A percentile compares a stretch with the other conserved stretches of the same genome.
These are phyloP conservation scores for Candida khao-thaluensis DNA, from an alignment of 805 yeast genomes.

Conservation along the genomic window DNA sequence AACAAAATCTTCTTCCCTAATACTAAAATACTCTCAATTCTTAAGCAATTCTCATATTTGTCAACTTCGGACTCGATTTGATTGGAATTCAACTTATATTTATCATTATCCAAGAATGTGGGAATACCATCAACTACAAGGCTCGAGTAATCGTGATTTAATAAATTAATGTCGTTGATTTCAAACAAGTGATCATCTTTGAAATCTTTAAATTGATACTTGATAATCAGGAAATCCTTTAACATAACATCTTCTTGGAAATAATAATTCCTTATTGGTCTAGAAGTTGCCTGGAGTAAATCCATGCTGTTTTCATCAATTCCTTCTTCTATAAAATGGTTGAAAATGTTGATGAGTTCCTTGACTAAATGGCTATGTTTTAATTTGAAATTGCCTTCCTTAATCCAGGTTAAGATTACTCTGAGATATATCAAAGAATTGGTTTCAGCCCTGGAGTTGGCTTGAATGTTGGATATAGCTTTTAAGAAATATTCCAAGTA, in stretches of 20 bases:
- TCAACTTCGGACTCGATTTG: slow-evolving; percentile 10
- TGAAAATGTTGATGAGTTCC: slow-evolving; percentile 17
- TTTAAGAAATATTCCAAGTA: slow-evolving; percentile 11
- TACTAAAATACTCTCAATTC: slow-evolving; percentile 27
- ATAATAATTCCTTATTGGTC: slow-evolving; percentile 52
- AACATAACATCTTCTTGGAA: slow-evolving; percentile 65
- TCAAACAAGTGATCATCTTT: slow-evolving; percentile 50
- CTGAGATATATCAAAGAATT: slow-evolving; percentile 33
- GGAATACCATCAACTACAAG: slow-evolving; percentile 14
- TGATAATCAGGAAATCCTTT: slow-evolving; percentile 59
- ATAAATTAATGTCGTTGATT: slow-evolving; percentile 20
- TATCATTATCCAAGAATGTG: slow-evolving; percentile 14
- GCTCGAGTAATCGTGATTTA: slow-evolving; percentile 22
- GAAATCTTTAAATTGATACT: slow-evolving; percentile 57
- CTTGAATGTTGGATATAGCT: background rate
- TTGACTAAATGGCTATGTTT: slow-evolving; percentile 15
- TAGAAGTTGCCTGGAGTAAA: slow-evolving; percentile 16
- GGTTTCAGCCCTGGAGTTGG: background rate
- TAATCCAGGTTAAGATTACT: slow-evolving; percentile 57
- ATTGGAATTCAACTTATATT: background rate
- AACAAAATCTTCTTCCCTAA: slow-evolving; percentile 8
- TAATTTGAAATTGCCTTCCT: slow-evolving; percentile 39
- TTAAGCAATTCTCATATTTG: slow-evolving; percentile 27
- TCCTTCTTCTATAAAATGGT: slow-evolving; percentile 13
- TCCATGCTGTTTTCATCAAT: slow-evolving; percentile 1